These are phyloP conservation scores for Pseudoscleropodium purum DNA, from an alignment of 225 moss, liverwort and hornwort species.

Conservation along the genomic window DNA sequence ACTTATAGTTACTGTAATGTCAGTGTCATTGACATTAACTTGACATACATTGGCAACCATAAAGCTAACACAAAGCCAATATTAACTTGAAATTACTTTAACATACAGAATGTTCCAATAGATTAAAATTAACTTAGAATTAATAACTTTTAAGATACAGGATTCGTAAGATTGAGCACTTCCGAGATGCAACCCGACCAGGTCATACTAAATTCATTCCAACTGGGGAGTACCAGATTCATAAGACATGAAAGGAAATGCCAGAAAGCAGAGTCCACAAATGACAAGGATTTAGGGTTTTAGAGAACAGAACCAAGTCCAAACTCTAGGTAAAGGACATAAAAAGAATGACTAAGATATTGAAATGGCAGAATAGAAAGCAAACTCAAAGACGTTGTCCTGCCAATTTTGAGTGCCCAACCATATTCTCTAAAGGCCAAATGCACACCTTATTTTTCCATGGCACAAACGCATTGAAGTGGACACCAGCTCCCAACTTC, in stretches of 20 bases:
- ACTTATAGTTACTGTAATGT: background rate
- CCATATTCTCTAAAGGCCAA: background rate
- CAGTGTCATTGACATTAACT: background rate
- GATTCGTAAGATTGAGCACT: background rate
- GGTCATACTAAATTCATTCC: background rate
- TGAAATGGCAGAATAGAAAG: background rate
- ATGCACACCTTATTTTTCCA: conserved; percentile 74
- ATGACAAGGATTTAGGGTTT: conserved; percentile 1
- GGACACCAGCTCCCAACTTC: conserved; percentile 77
- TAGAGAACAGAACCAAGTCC: background rate
- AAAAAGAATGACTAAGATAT: background rate
- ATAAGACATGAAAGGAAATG: background rate
- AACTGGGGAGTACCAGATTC: background rate
- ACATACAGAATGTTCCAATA: background rate
- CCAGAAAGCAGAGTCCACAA: background rate
- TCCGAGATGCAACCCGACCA: background rate
- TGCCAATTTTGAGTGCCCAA: background rate
- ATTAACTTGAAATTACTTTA: background rate
- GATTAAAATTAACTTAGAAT: background rate
- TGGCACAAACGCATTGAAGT: conserved; percentile 94
- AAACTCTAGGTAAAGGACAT: background rate
- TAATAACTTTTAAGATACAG: background rate
- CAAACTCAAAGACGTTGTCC: background rate
- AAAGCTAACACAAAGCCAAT: background rate
- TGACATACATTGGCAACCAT: background rate